phyloP scores from a whole-genome alignment of 2,329 filamentous ascomycete genomes.

The Fusarium drepaniforme region DNA sequence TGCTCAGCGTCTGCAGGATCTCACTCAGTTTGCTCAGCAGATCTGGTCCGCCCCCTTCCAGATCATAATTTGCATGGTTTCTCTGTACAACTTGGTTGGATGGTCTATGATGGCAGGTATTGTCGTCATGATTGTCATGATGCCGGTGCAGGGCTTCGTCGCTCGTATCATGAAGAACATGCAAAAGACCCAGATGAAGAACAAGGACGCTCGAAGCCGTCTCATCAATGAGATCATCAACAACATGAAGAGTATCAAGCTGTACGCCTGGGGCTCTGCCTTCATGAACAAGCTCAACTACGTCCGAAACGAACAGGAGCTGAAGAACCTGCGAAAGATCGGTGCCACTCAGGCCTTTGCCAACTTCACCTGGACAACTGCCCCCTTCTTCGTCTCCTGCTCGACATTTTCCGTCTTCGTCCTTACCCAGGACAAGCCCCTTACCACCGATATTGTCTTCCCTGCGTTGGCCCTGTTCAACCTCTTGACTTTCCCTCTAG shows the following conservation, averaged over 20 bases:
- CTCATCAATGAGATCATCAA: constrained; percentile 98
- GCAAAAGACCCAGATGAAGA: constrained; percentile 98
- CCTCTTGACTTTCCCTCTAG: constrained; percentile 92
- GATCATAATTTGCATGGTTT: constrained; percentile 94
- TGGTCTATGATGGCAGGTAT: constrained; percentile 96
- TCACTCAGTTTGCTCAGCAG: constrained; percentile 95
- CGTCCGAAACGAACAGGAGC: constrained; percentile 94
- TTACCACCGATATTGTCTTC: constrained; percentile 96
- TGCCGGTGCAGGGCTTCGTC: constrained; percentile 93
- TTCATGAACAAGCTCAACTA: constrained; percentile 98
- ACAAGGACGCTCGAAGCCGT: constrained; percentile 93
- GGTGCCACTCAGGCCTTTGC: constrained; percentile 93
- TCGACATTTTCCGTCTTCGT: constrained; percentile 97
- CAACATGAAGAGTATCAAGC: constrained; percentile 99
- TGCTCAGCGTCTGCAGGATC: constrained; percentile 92
- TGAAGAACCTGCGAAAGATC: constrained; percentile 96
- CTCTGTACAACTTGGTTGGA: constrained; percentile 94
- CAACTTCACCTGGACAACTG: constrained; percentile 98
- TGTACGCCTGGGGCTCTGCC: constrained; percentile 96
- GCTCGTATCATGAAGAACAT: constrained; percentile 93
- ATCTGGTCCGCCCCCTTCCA: constrained; percentile 98
- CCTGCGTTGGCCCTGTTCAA: constrained; percentile 95
- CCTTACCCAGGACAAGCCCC: constrained; percentile 80
- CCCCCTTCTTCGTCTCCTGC: constrained; percentile 97
- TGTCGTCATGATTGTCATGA: constrained; percentile 96